phyloP scores from a whole-genome alignment of 345 rosid genomes.

The Trapa incisa region DNA sequence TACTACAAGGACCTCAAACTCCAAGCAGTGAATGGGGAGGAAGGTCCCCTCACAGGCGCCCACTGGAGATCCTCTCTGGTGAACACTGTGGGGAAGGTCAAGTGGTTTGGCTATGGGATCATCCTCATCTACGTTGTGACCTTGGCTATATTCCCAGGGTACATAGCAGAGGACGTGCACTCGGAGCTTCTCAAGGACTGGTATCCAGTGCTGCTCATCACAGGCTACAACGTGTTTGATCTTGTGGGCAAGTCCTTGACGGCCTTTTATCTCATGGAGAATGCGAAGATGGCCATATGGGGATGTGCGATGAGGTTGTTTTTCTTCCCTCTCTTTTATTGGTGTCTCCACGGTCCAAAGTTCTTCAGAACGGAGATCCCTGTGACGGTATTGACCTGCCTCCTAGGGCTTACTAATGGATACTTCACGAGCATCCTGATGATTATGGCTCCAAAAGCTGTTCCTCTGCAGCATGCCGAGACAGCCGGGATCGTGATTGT shows the following conservation, averaged over 20 bases:
- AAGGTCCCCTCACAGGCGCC: slow-evolving; percentile 38
- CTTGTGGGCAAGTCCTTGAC: slow-evolving; percentile 81
- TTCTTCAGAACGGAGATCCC: slow-evolving; percentile 82
- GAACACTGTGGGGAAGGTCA: slow-evolving; percentile 49
- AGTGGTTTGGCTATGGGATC: slow-evolving; percentile 69
- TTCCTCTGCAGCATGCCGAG: slow-evolving; percentile 62
- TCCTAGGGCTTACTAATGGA: slow-evolving; percentile 77
- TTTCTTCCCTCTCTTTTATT: slow-evolving; percentile 73
- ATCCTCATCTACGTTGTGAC: slow-evolving; percentile 61
- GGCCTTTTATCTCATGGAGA: slow-evolving; percentile 42
- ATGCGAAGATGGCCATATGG: slow-evolving; percentile 56
- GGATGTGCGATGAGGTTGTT: slow-evolving; percentile 57
- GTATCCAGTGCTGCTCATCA: slow-evolving; percentile 65
- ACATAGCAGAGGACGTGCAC: slow-evolving; percentile 79
- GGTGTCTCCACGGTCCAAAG: slow-evolving; percentile 74
- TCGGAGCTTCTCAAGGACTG: slow-evolving; percentile 71
- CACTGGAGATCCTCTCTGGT: slow-evolving; percentile 54
- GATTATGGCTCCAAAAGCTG: slow-evolving; percentile 72
- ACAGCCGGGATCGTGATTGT: slow-evolving; percentile 80
- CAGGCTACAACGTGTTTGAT: slow-evolving; percentile 73
- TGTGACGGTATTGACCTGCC: slow-evolving; percentile 54
- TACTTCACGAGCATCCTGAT: slow-evolving; percentile 78
- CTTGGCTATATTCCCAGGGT: slow-evolving; percentile 80
- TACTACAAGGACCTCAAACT: slow-evolving; percentile 50
- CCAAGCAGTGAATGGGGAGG: slow-evolving; percentile 45